Conservation (phyloP, 805 yeast genomes). For the Alloascoidea hylecoeti region DNA sequence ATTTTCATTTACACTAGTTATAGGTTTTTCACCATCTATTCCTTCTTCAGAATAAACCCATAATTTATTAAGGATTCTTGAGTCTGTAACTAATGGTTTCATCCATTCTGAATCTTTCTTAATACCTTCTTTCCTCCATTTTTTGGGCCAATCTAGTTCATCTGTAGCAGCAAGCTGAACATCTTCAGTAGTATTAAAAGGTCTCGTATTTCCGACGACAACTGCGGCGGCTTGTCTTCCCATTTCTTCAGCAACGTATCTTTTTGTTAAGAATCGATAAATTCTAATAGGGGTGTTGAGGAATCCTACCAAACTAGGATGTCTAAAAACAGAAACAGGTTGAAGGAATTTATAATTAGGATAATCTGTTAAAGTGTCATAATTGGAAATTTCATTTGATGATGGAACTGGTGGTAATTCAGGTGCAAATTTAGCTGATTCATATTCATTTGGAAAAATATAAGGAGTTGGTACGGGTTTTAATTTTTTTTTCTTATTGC, state of each 20-base stretch:
- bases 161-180: conserved; percentile 36
- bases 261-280: conserved; percentile 61
- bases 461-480: conserved; percentile 49
- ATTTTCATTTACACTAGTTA: too few relatives aligned
- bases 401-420: conserved; percentile 25
- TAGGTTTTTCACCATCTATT: too few relatives aligned
- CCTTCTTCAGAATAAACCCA: conserved; percentile 23
- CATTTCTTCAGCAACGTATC: conserved; percentile 55
- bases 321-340: conserved; percentile 64
- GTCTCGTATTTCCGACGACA: conserved; percentile 37
- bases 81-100: conserved; percentile 56
- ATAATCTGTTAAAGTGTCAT: neutral
- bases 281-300: conserved; percentile 61
- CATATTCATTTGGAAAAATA: conserved; percentile 44
- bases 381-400: neutral
- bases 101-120: conserved; percentile 82
- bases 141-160: conserved; percentile 76
- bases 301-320: conserved; percentile 73
- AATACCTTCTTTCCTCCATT: conserved; percentile 69
- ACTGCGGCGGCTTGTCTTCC: conserved; percentile 40
- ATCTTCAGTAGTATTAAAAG: conserved; percentile 30
- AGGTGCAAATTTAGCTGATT: conserved; percentile 38
- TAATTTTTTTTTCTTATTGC: conserved; percentile 16
- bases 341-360: conserved; percentile 32
- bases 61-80: conserved; percentile 41